Conservation (phyloP, 805 yeast genomes). For the Candida manassasensis region DNA sequence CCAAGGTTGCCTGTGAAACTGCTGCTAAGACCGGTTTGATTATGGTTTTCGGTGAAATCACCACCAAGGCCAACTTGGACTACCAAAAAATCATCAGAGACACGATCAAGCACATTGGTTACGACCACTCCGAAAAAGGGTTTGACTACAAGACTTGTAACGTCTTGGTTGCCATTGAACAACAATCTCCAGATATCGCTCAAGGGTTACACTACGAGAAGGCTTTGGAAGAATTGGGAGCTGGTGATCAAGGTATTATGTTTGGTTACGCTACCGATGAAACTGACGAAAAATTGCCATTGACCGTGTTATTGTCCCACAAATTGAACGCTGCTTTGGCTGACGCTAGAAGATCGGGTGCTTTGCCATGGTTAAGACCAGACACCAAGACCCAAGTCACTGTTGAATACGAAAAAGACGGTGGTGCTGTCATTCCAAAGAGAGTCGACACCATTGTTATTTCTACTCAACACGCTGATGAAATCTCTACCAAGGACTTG, state of each 20-base stretch:
- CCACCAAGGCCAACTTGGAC: constrained; percentile 93
- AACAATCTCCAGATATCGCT: constrained; percentile 98
- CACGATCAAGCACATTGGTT: constrained; percentile 97
- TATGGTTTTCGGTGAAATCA: constrained; percentile 98
- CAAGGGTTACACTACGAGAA: constrained; percentile 98
- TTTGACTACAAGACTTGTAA: constrained; percentile 99
- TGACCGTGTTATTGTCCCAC: constrained; percentile 91
- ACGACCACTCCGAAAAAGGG: constrained; percentile 93
- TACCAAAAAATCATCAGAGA: constrained; percentile 97
- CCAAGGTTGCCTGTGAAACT: constrained; percentile 99
- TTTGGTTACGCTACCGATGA: constrained; percentile 99
- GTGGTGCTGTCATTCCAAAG: constrained; percentile 91
- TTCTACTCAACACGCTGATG: constrained; percentile 97
- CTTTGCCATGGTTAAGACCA: constrained; percentile 95
- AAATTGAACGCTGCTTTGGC: constrained; percentile 96
- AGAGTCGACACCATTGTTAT: constrained; percentile 98
- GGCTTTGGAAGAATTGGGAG: constrained; percentile 95
- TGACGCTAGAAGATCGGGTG: constrained; percentile 93
- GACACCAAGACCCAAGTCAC: constrained; percentile 99
- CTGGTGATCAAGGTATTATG: constrained; percentile 99
- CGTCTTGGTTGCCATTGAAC: constrained; percentile 97
- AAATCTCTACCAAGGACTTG: constrained; percentile 88
- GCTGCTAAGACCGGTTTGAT: constrained; percentile 99
- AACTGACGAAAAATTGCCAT: constrained; percentile 95
- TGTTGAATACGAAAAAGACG: constrained; percentile 88